Evolutionary conservation across 352 stramenopile genomes (phyloP).

Genomic region (Phytophthora podocarpi): DNA sequence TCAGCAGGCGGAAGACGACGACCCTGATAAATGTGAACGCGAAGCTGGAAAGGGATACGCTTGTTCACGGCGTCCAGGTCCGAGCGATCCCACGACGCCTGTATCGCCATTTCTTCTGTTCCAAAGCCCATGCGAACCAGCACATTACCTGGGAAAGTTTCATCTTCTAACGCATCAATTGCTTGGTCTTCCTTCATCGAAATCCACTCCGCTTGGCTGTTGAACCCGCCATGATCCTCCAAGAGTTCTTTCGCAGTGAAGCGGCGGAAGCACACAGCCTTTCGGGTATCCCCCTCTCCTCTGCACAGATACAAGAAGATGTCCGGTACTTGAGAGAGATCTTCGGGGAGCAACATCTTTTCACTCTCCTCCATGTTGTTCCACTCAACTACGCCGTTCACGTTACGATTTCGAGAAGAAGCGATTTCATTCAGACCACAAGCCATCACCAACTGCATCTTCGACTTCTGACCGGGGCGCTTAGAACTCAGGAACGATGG

Average conservation of each 20-base stretch:
- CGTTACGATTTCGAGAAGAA: slow-evolving; percentile 62
- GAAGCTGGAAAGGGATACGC: slow-evolving; percentile 81
- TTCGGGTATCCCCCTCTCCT: slow-evolving; percentile 62
- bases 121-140: slow-evolving; percentile 81
- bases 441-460: slow-evolving; percentile 79
- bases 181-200: slow-evolving; percentile 83
- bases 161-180: slow-evolving; percentile 76
- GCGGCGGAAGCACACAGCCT: slow-evolving; percentile 79
- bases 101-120: slow-evolving; percentile 67
- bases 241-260: slow-evolving; percentile 83
- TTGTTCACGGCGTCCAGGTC: slow-evolving; percentile 75
- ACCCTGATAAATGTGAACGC: slow-evolving; percentile 87
- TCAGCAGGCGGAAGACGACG: slow-evolving; percentile 78
- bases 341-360: slow-evolving; percentile 73
- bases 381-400: slow-evolving; percentile 85
- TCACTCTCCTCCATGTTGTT: slow-evolving; percentile 82
- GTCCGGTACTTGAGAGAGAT: slow-evolving; percentile 82
- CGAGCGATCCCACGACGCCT: slow-evolving; percentile 53
- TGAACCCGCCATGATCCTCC: slow-evolving; percentile 55
- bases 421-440: slow-evolving; percentile 68
- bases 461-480: slow-evolving; percentile 70
- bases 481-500: slow-evolving; percentile 75
- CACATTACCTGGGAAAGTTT: slow-evolving; percentile 86
- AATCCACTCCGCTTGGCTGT: slow-evolving; percentile 67
- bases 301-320: slow-evolving; percentile 89